Base-by-base conservation (phyloP, 805 yeast species). In the Tetrapisispora arboricola region DNA sequence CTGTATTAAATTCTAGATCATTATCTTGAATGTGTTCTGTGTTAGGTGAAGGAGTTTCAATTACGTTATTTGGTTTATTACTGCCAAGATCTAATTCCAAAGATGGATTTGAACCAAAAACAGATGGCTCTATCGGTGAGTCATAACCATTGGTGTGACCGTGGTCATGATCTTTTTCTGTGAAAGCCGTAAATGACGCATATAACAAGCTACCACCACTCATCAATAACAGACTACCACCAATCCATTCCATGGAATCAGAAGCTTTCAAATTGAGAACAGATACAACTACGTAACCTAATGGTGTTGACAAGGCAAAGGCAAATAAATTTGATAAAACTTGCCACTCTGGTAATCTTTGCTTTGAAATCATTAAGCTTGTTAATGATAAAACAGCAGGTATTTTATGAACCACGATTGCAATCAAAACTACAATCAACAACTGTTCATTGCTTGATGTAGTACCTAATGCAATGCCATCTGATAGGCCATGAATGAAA, bases 381-480 rank as follows among this genome's bases (percentile, higher is more conserved):
- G 73, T 57, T 32, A 80, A 61, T 21, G 84, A 79, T 48, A 79
- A 70, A 1, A 78, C 68, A 0, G 84, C 78, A 0, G 86, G 86
- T 8, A 79, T 55, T 50, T 79, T 80, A 57, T 80, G 85, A 15
- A 77, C 61, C 21, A 76, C 66, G 19, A 80, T 73, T 17, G 80
- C 75, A n/a, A 75, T 42, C 20, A 76, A 64, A 38, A 78, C 70
- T 18, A 75, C 54, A 36, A 66, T 36, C 38, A 61, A 60, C 38
- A 66, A 51, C 3, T 67, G 55, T 8, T 57, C 61, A 36, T 64
- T 62, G 30, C 65, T 50, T 3, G 68, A 64, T 0, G 81, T 66
- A 0, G 81, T 68, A 0, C 84, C 82, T 29, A 80, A 57, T 0
- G 82, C 76, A 10, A 79, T 61, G 2, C 86, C 86, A 51, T 80